A percentile compares a stretch with the other conserved stretches of the same genome.
Conservation (phyloP, 2,329 filamentous ascomycete species). For the Alternaria alternata region DNA sequence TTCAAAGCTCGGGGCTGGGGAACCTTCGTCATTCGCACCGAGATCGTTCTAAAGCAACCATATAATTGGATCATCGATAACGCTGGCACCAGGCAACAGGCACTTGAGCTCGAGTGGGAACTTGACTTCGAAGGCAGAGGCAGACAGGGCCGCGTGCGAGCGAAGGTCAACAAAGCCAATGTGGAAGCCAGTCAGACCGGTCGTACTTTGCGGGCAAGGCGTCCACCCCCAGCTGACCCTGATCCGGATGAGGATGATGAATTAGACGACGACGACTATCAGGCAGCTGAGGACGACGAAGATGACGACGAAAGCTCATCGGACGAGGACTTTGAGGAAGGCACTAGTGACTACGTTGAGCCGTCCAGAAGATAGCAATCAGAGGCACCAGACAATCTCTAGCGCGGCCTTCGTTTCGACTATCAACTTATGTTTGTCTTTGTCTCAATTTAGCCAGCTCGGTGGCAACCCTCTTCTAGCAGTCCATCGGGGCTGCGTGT, state of each 20-base stretch:
- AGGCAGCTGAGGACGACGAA: constrained; percentile 20
- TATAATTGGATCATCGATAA: constrained; percentile 56
- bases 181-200: constrained; percentile 28
- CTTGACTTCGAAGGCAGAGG: constrained; percentile 54
- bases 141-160: constrained; percentile 51
- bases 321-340: constrained; percentile 3
- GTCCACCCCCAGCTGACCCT: neutral
- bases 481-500: neutral
- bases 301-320: constrained; percentile 13
- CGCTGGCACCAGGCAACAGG: constrained; percentile 43
- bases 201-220: constrained; percentile 20
- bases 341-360: constrained; percentile 26
- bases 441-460: neutral
- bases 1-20: constrained; percentile 55
- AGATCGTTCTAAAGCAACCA: constrained; percentile 54
- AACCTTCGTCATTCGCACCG: constrained; percentile 50
- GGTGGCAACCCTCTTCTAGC: neutral
- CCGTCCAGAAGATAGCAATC: constrained; percentile 17
- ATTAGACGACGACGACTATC: constrained; percentile 28
- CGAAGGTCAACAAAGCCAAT: constrained; percentile 50
- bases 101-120: constrained; percentile 53
- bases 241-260: constrained; percentile 17
- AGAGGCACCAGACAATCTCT: neutral
- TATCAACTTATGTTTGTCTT: neutral
- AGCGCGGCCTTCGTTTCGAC: neutral